A percentile compares a stretch with the other conserved stretches of the same genome.
Evolutionary conservation across 1,284 basidiomycete species (phyloP).

Genomic region (Leccinum huronense): DNA sequence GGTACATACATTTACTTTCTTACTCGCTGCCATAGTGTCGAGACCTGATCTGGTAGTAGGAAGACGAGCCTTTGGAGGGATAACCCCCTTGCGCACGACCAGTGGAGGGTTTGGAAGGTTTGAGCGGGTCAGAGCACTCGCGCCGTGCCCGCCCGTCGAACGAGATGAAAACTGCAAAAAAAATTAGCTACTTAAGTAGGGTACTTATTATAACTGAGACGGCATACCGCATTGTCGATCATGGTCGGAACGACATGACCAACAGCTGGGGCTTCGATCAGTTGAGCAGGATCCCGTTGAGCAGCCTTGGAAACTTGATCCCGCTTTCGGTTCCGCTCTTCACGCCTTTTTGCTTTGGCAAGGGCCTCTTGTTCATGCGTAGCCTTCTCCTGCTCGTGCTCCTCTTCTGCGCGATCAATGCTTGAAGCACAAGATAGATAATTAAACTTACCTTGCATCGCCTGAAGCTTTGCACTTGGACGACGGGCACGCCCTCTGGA

Average conservation of each 20-base stretch:
- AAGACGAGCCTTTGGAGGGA: neutral
- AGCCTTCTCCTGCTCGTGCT: neutral
- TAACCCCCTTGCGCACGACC: neutral
- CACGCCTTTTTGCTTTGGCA: neutral
- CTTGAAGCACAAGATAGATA: neutral
- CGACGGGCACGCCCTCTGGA: neutral
- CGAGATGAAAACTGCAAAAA: neutral
- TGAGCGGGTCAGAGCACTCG: neutral
- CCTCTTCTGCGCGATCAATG: neutral
- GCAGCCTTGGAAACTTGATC: neutral
- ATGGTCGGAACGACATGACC: neutral
- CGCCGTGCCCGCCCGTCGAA: neutral
- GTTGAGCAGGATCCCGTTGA: neutral
- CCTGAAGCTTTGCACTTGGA: neutral
- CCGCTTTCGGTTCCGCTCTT: neutral
- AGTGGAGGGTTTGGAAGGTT: slow-evolving; percentile 1
- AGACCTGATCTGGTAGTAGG: neutral
- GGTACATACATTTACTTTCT: neutral
- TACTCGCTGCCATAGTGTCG: neutral
- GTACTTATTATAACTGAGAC: neutral
- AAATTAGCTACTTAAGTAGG: neutral
- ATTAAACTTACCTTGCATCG: neutral
- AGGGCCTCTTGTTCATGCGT: neutral
- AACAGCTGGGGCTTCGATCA: neutral
- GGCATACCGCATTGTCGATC: neutral